Conservation (phyloP, 2,329 filamentous ascomycete genomes). For the Sporothrix schenckii region DNA sequence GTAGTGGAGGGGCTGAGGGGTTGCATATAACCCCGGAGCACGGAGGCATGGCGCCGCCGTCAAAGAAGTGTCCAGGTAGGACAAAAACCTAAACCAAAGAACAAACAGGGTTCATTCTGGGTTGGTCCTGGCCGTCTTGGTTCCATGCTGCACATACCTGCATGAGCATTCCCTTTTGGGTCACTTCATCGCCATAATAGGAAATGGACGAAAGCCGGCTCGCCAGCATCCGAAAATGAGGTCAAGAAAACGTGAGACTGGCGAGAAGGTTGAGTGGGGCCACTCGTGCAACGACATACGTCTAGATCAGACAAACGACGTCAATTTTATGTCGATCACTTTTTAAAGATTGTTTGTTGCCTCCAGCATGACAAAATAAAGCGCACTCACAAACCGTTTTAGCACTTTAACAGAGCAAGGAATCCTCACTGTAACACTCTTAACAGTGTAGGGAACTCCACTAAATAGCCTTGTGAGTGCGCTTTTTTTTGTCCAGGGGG, state of each 20-base stretch:
- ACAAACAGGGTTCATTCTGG: background rate
- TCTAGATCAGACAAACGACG: conserved; percentile 14
- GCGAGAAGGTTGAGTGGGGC: background rate
- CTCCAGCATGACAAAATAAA: no score
- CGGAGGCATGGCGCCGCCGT: conserved; percentile 11
- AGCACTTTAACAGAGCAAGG: no score
- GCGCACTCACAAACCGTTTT: no score
- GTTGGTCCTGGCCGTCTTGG: no score
- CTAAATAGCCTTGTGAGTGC: no score
- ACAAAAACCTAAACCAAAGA: background rate
- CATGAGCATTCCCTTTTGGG: background rate
- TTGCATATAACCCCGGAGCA: conserved; percentile 5
- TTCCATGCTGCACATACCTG: no score
- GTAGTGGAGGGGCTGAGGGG: background rate
- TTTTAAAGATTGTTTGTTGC: background rate
- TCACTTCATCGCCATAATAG: background rate
- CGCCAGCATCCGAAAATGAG: background rate
- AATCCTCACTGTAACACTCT: no score
- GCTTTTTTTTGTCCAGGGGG: no score
- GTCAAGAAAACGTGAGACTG: background rate
- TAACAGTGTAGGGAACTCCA: no score
- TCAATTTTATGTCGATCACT: background rate
- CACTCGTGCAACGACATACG: background rate
- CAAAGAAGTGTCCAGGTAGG: background rate
- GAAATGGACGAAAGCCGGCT: background rate